Percentiles rank a stretch among this genome's conserved stretches.
Evolutionary conservation across 2,329 filamentous ascomycete genomes (phyloP).

Genomic region (Ophiosphaerella korrae): DNA sequence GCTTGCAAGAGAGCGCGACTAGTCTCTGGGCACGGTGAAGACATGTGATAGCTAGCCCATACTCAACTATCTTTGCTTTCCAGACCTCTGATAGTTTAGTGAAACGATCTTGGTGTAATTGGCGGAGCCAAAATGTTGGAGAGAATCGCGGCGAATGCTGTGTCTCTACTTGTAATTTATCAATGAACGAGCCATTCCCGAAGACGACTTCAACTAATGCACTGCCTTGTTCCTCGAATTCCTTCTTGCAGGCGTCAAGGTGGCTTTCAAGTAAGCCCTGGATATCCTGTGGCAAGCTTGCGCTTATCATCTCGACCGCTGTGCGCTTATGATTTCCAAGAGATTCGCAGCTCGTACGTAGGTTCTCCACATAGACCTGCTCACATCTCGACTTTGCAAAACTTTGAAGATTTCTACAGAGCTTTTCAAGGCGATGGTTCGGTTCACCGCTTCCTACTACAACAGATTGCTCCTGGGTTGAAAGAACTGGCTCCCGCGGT

Average conservation of each 20-base stretch:
- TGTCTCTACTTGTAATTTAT: conserved; percentile 4
- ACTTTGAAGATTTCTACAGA: conserved; percentile 15
- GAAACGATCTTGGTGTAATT: conserved; percentile 26
- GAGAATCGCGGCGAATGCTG: conserved; percentile 24
- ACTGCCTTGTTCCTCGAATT: too few relatives aligned
- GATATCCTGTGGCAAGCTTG: too few relatives aligned
- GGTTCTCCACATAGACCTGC: conserved; percentile 21
- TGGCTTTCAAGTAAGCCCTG: too few relatives aligned
- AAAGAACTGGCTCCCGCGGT: conserved; percentile 8
- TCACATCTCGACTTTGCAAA: conserved; percentile 22
- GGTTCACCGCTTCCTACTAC: not conserved
- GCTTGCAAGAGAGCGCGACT: conserved; percentile 10
- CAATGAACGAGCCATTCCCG: not conserved
- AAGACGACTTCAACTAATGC: not conserved
- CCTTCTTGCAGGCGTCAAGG: too few relatives aligned
- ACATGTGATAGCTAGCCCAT: conserved; percentile 32
- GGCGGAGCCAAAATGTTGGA: conserved; percentile 31
- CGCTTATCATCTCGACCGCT: not conserved
- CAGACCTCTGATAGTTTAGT: conserved; percentile 21
- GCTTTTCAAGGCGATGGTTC: conserved; percentile 10
- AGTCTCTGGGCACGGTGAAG: conserved; percentile 40
- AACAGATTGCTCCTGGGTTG: not conserved
- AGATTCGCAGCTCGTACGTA: conserved; percentile 24
- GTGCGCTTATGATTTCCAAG: conserved; percentile 2
- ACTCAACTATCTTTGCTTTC: conserved; percentile 28